These are phyloP conservation scores for Blastomyces silverae DNA, from an alignment of 2,329 filamentous ascomycete species.

Conservation along the genomic window DNA sequence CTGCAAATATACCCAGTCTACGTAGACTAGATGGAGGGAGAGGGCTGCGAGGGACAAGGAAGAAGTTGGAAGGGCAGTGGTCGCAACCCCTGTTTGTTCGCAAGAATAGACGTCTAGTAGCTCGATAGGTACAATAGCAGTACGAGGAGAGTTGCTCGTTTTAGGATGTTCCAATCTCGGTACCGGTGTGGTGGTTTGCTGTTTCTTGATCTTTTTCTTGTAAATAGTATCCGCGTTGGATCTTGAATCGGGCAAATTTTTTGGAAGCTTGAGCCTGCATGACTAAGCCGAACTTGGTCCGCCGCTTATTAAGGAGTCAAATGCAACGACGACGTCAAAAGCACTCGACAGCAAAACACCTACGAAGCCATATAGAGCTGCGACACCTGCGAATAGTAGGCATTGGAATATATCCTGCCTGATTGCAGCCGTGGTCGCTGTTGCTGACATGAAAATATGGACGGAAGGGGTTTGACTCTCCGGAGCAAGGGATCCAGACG, in stretches of 20 bases:
- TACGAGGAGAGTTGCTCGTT: too few species aligned
- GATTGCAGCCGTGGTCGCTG: not conserved
- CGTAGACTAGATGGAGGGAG: not conserved
- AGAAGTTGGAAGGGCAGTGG: not conserved
- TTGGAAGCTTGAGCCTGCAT: not conserved
- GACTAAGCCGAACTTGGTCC: not conserved
- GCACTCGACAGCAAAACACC: not conserved
- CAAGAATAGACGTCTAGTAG: not conserved
- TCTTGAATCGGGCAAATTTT: slow-evolving; percentile 1
- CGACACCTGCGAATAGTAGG: not conserved
- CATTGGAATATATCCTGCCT: not conserved
- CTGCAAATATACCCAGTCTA: not conserved
- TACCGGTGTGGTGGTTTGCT: not conserved
- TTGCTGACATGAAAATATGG: slow-evolving; percentile 36
- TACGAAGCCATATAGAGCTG: not conserved
- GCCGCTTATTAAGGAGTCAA: not conserved
- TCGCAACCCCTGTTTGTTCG: not conserved
- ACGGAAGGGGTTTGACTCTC: slow-evolving; percentile 54
- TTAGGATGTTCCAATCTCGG: not conserved
- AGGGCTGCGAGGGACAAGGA: not conserved
- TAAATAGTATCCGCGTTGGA: not conserved
- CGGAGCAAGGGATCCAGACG: slow-evolving; percentile 52
- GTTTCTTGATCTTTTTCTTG: not conserved
- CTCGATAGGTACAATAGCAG: not conserved
- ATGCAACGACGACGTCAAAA: not conserved